phyloP scores from a whole-genome alignment of 257 asterid genomes.

The Primulina tabacum region DNA sequence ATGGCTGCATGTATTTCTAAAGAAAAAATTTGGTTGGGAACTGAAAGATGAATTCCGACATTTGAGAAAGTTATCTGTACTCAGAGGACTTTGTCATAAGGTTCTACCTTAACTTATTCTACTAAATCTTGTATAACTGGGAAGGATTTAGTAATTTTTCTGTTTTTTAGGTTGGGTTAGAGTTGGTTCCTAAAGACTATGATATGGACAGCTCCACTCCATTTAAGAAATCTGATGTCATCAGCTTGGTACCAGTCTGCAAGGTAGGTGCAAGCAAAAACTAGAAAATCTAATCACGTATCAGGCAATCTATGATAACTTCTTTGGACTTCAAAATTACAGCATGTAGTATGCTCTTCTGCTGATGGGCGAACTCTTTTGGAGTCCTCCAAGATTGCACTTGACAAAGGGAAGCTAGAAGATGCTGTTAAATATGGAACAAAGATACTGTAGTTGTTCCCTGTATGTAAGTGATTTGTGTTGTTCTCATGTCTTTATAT shows the following conservation, averaged over 20 bases:
- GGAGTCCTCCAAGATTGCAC: conserved; percentile 95
- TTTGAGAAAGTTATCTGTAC: conserved; percentile 75
- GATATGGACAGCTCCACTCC: conserved; percentile 83
- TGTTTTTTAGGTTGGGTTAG: conserved; percentile 76
- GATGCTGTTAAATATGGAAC: conserved; percentile 92
- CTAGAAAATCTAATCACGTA: background rate
- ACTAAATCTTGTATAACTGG: conserved; percentile 20
- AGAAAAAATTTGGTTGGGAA: conserved; percentile 73
- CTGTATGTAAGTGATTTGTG: background rate
- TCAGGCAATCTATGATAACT: conserved; percentile 17
- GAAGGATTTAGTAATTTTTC: conserved; percentile 28
- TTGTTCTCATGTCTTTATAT: conserved; percentile 23
- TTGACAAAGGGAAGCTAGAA: conserved; percentile 97
- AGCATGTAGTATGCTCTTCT: conserved; percentile 97
- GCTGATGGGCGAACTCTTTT: conserved; percentile 92
- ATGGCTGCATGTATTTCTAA: conserved; percentile 67
- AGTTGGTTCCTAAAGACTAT: conserved; percentile 86
- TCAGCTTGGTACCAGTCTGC: conserved; percentile 86
- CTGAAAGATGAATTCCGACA: conserved; percentile 69
- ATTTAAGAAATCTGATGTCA: conserved; percentile 65
- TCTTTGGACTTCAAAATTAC: conserved; percentile 28
- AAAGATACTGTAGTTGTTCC: conserved; percentile 47
- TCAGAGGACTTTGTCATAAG: conserved; percentile 97
- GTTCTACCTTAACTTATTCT: conserved; percentile 38
- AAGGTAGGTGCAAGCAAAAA: conserved; percentile 49